These are phyloP conservation scores for Metarhizium brunneum DNA, from an alignment of 2,329 filamentous ascomycete species.

Conservation along the genomic window DNA sequence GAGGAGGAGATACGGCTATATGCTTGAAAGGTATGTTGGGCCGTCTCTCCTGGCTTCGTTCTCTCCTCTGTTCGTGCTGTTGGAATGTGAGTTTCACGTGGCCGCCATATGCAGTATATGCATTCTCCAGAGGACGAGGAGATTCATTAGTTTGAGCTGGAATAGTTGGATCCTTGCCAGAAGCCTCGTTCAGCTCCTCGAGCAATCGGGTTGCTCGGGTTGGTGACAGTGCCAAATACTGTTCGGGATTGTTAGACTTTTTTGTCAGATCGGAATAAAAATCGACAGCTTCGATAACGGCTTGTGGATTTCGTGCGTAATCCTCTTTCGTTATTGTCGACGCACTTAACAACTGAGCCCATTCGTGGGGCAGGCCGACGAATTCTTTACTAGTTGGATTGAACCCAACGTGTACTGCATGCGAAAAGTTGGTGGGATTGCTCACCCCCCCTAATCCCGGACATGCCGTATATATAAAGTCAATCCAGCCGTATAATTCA, in stretches of 20 bases:
- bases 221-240: conserved; percentile 56
- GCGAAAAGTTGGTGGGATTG: conserved; percentile 94
- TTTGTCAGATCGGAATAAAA: conserved; percentile 78
- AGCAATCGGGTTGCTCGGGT: conserved; percentile 47
- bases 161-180: conserved; percentile 14
- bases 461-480: conserved; percentile 89
- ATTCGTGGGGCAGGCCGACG: conserved; percentile 84
- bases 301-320: conserved; percentile 90
- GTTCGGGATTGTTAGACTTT: conserved; percentile 56
- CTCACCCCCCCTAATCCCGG: conserved; percentile 97
- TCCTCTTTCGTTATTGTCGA: conserved; percentile 97
- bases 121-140: background rate
- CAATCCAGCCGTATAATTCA: conserved; percentile 96
- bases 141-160: background rate
- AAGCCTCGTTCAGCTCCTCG: conserved; percentile 46
- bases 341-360: conserved; percentile 88
- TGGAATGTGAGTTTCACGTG: background rate
- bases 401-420: conserved; percentile 92
- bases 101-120: background rate
- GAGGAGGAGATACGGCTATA: background rate
- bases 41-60: background rate
- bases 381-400: conserved; percentile 90
- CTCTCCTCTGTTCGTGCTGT: background rate
- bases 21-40: background rate
- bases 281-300: conserved; percentile 67